Base-by-base conservation (phyloP, 2,329 filamentous ascomycete genomes). In the Fusarium aywerte region DNA sequence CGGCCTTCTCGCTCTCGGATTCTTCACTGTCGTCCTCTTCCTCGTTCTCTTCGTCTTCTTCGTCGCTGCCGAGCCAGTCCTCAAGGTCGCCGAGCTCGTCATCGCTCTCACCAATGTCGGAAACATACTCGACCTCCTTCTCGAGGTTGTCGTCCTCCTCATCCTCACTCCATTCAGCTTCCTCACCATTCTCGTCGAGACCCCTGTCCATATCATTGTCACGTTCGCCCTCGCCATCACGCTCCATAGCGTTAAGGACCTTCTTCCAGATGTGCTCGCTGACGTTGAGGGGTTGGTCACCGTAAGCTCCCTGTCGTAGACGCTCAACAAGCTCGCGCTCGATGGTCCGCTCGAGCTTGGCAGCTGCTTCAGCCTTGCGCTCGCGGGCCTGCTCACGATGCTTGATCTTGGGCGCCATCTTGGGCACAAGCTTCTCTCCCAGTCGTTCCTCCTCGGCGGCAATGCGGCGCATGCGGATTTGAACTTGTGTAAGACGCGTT, bases 181-280 rank as follows among this genome's bases (percentile, higher is more conserved):
- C 87, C 45, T 92, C 88, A 5, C 92, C 90, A 25, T 93, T 92
- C 33, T 92, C 89, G 70, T 92, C 89, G 67, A 96, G 89, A 11
- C 94, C 95, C 71, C 94, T 89, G 77, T 97, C 95, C 77, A 96
- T 79, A 77, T 98, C 95, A 80, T 93, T 88, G 77, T 97, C 95
- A 54, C 92, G 85, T 67, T 87, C 84, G 42, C 91, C 95, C 74
- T 96, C 89, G 60, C 95, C 94, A 72, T 91, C 90, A 71, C 91
- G 87, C 85, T 99, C 96, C 79, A 99, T 85, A 5, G 93, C 93
- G 64, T 90, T 89, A 72, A 99, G 88, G 9, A 99, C 96, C 86
- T 94, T 97, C 86, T 96, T 96, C 96, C 96, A 99, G 64, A 99
- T 93, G 15, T 87, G 86, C 78, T 97, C 93, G 78, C 96, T 96